Base-by-base conservation (phyloP, 1,284 basidiomycete species). In the Tilletia caries region DNA sequence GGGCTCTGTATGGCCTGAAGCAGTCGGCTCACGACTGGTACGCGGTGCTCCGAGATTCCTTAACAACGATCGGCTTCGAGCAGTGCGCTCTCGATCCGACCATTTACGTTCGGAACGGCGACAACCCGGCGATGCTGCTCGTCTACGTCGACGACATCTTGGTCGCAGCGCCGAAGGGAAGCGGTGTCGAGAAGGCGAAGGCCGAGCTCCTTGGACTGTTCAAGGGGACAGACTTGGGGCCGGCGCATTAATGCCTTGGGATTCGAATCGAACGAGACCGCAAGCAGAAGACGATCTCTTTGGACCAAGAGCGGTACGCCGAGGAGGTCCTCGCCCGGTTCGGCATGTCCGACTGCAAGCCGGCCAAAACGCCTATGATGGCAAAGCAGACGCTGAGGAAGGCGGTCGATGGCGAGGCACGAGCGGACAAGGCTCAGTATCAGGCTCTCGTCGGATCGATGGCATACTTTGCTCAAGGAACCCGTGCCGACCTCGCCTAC, bases 401-500 rank as follows among this genome's bases (percentile, higher is more conserved):
- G 27, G 10, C 10, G 6, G 8, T 2, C 4, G 54, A 58, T 3
- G 54, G 27, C 3, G 27, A 58, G 27, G 4, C 23, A 6, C 3
- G 10, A 3, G 62, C 62, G 33, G 62, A 64, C 32, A 23, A 23
- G 5, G 20, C 15, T 3, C 3, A 3, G 29, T 64, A 64, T n/a
- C 34, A 15, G 2, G 32, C 34, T 4, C 3, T 76, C 25, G 72
- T 87, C 5, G 85, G 86, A 3, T 81, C 75, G 1, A 80, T 87
- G 1, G 82, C 85, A 66, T 87, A 86, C 68, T 65, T 86, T 0
- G 79, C 83, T 1, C 72, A 84, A 15, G 82, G 74, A 0, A 85
- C 85, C 0, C 70, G 83, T 1, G 85, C 85, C 0, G 85, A 87
- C 74, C 85, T 87, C 41, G 64, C 84, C 0, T 85, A 79, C 68